A percentile compares a stretch with the other conserved stretches of the same genome.
Evolutionary conservation across 805 yeast genomes (phyloP).

Genomic region (Candida parachauliodes): DNA sequence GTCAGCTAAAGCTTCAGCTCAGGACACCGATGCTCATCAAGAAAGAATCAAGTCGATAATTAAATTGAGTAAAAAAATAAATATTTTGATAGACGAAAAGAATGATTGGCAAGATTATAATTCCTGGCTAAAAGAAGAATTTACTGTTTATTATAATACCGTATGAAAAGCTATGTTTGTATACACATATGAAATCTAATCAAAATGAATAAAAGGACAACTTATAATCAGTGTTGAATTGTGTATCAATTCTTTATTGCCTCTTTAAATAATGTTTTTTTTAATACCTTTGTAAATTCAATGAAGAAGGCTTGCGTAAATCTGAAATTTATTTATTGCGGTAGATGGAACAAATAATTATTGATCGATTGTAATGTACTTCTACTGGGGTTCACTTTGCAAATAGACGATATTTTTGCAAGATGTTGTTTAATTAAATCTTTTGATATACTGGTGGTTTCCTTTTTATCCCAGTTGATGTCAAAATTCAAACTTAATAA

Average conservation of each 20-base stretch:
- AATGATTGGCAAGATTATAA: slow-evolving; percentile 7
- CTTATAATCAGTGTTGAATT: too few species aligned
- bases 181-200: too few species aligned
- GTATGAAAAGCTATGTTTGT: too few species aligned
- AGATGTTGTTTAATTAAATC: slow-evolving; percentile 55
- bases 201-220: too few species aligned
- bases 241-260: too few species aligned
- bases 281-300: too few species aligned
- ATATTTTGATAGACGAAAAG: slow-evolving; percentile 5
- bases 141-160: slow-evolving; percentile 9
- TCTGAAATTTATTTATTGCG: too few species aligned
- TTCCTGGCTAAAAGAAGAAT: slow-evolving; percentile 6
- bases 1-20: slow-evolving; percentile 62
- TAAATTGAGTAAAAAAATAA: slow-evolving; percentile 23
- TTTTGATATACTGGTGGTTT: slow-evolving; percentile 35
- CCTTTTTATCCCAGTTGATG: slow-evolving; percentile 33
- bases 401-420: slow-evolving; percentile 41
- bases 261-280: slow-evolving; percentile 3
- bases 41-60: slow-evolving; percentile 40
- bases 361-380: slow-evolving; percentile 74
- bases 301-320: too few species aligned
- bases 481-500: slow-evolving; percentile 47
- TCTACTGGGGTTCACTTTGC: slow-evolving; percentile 71
- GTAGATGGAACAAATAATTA: slow-evolving; percentile 25
- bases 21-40: slow-evolving; percentile 56